These are phyloP conservation scores for Suillus luteus DNA, from an alignment of 768 basidiomycete species.

Conservation along the genomic window DNA sequence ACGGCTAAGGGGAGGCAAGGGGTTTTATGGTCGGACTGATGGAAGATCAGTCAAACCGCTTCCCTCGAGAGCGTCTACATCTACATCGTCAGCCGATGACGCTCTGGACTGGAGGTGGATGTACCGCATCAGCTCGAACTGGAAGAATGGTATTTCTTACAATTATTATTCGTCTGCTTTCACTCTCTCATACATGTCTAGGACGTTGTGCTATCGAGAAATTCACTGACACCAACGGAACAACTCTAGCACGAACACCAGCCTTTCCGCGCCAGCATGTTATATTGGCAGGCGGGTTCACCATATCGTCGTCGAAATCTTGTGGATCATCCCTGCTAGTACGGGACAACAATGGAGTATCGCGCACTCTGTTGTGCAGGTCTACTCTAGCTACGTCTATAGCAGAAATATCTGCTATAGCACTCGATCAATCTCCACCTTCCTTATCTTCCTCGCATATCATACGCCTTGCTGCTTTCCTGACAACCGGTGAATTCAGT, in stretches of 20 bases:
- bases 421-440: constrained; percentile 75
- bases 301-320: constrained; percentile 45
- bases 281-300: constrained; percentile 60
- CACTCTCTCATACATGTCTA: constrained; percentile 35
- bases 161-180: constrained; percentile 16
- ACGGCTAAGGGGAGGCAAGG: constrained; percentile 67
- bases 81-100: constrained; percentile 29
- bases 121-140: constrained; percentile 83
- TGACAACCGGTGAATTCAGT: constrained; percentile 69
- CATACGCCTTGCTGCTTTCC: constrained; percentile 56
- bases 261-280: constrained; percentile 40
- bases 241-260: constrained; percentile 12
- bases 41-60: constrained; percentile 60
- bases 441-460: constrained; percentile 31
- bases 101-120: constrained; percentile 78
- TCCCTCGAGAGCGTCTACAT: constrained; percentile 47
- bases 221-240: constrained; percentile 22
- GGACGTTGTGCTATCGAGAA: constrained; percentile 62
- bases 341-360: constrained; percentile 21
- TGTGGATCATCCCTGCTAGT: constrained; percentile 19
- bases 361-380: constrained; percentile 47
- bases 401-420: constrained; percentile 60
- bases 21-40: constrained; percentile 57
- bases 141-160: constrained; percentile 64
- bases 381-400: constrained; percentile 35